Evolutionary conservation across 192 early-diverging fungal species (phyloP).

Genomic region (Backusella circina): DNA sequence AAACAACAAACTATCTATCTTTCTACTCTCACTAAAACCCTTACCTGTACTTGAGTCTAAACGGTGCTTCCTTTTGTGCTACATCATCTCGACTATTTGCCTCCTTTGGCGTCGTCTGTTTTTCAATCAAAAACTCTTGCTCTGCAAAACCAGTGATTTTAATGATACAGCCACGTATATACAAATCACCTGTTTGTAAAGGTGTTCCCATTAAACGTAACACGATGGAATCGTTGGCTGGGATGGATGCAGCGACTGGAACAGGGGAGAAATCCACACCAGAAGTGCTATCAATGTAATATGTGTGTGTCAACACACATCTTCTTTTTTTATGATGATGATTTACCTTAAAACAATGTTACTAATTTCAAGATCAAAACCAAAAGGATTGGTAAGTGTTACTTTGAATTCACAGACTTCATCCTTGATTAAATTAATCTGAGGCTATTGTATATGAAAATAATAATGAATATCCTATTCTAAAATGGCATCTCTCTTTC

Average conservation of each 20-base stretch:
- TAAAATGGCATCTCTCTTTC: background rate
- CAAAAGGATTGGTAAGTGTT: constrained; percentile 71
- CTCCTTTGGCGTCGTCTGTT: background rate
- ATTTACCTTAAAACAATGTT: constrained; percentile 56
- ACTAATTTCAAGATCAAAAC: constrained; percentile 74
- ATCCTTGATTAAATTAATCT: constrained; percentile 56
- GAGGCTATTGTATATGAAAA: constrained; percentile 2
- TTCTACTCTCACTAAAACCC: background rate
- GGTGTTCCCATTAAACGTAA: constrained; percentile 67
- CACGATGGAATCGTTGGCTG: constrained; percentile 52
- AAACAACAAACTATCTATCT: background rate
- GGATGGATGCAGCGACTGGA: constrained; percentile 57
- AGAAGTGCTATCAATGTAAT: constrained; percentile 46
- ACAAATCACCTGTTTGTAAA: constrained; percentile 52
- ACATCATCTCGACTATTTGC: background rate
- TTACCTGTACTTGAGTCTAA: constrained; percentile 10
- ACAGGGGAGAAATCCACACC: constrained; percentile 57
- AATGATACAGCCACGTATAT: constrained; percentile 59
- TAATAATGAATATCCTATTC: background rate
- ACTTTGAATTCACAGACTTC: constrained; percentile 72
- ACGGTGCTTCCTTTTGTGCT: constrained; percentile 3
- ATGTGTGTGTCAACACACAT: background rate
- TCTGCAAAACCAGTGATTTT: constrained; percentile 53
- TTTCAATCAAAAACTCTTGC: constrained; percentile 50
- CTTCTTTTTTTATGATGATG: background rate